Percentiles rank a stretch among this genome's conserved stretches.
Evolutionary conservation across 1,139 yeast genomes (phyloP).

Genomic region (Scheffersomyces illinoinensis): DNA sequence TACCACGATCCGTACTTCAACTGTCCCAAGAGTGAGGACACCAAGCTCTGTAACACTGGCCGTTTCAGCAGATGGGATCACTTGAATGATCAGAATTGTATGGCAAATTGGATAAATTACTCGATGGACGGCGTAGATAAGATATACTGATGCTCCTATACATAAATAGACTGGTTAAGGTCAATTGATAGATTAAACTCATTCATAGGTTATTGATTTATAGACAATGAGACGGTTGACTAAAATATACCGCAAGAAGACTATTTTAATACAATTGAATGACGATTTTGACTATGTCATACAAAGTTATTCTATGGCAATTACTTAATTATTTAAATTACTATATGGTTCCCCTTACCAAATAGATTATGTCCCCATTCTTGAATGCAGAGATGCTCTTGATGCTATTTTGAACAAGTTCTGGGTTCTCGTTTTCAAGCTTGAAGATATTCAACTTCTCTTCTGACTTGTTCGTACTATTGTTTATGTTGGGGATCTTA

Average conservation of each 20-base stretch:
- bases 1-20: slow-evolving; percentile 71
- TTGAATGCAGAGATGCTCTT: slow-evolving; percentile 46
- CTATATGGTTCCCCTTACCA: slow-evolving; percentile 52
- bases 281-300: no score
- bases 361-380: slow-evolving; percentile 53
- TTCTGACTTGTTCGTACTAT: slow-evolving; percentile 43
- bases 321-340: no score
- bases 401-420: slow-evolving; percentile 29
- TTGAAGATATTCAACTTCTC: slow-evolving; percentile 49
- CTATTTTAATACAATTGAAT: no score
- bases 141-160: slow-evolving; percentile 9
- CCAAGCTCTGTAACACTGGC: slow-evolving; percentile 42
- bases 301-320: background rate
- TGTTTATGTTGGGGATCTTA: slow-evolving; percentile 58
- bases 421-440: slow-evolving; percentile 27
- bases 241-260: no score
- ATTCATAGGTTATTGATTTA: background rate
- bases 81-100: slow-evolving; percentile 66
- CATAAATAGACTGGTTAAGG: background rate
- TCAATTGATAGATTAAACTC: background rate
- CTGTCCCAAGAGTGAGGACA: slow-evolving; percentile 55
- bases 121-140: slow-evolving; percentile 41
- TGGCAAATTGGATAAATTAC: slow-evolving; percentile 70
- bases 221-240: background rate
- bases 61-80: slow-evolving; percentile 43